Evolutionary conservation across 345 rosid species (phyloP).

Genomic region (Salix arbutifolia): DNA sequence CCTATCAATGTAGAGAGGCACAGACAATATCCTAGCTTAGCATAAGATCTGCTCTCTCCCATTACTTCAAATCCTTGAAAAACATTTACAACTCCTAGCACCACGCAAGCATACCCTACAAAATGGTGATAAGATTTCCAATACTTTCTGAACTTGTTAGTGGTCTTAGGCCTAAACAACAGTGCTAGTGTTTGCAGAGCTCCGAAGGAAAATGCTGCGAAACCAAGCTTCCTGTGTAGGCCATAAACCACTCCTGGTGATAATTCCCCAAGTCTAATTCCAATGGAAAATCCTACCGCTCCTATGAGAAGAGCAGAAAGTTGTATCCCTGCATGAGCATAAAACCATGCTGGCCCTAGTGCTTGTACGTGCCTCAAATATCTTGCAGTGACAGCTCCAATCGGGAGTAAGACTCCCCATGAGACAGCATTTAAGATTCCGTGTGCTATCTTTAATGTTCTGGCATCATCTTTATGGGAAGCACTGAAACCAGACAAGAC

Average conservation of each 20-base stretch:
- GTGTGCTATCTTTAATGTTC: constrained; percentile 47
- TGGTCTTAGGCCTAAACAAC: constrained; percentile 77
- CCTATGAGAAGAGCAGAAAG: constrained; percentile 57
- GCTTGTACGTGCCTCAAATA: constrained; percentile 68
- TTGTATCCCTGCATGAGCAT: constrained; percentile 68
- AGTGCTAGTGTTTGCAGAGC: constrained; percentile 73
- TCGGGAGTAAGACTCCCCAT: constrained; percentile 77
- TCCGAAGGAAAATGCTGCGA: constrained; percentile 56
- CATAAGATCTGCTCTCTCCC: constrained; percentile 67
- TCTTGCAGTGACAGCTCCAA: constrained; percentile 63
- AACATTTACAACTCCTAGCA: constrained; percentile 90
- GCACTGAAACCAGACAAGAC: constrained; percentile 58
- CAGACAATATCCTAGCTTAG: constrained; percentile 67
- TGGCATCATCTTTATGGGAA: constrained; percentile 12
- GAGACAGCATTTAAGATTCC: constrained; percentile 62
- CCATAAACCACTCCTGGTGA: constrained; percentile 71
- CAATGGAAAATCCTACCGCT: constrained; percentile 64
- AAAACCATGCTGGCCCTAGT: constrained; percentile 84
- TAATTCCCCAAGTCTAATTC: constrained; percentile 60
- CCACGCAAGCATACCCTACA: constrained; percentile 87
- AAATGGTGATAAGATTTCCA: constrained; percentile 99
- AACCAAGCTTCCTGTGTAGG: constrained; percentile 74
- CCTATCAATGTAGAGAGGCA: constrained; percentile 71
- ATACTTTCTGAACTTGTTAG: constrained; percentile 77
- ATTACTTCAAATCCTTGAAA: constrained; percentile 91